Conservation (phyloP, 129 eudicot species). For the Cynara cardunculus region DNA sequence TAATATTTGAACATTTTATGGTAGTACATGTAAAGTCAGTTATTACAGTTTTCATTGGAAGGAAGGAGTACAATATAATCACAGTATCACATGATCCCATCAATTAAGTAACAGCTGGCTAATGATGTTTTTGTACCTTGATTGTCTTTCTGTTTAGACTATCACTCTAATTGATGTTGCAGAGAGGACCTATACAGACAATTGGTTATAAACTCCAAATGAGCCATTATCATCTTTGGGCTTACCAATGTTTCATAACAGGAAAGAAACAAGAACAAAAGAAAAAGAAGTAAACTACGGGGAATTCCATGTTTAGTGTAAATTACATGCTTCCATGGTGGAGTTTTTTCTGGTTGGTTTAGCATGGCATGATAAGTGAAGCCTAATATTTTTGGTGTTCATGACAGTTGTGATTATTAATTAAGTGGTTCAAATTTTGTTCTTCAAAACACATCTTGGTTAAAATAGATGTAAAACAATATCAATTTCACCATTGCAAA, state of each 20-base stretch:
- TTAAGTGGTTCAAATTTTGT: neutral
- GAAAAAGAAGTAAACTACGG: neutral
- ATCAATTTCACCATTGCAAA: no score
- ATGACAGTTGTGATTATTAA: neutral
- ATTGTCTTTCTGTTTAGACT: neutral
- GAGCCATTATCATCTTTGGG: no score
- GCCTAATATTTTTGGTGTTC: neutral
- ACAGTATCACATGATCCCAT: no score
- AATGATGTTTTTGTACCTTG: neutral
- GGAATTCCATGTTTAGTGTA: no score
- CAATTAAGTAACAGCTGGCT: neutral
- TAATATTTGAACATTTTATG: neutral
- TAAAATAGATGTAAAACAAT: no score
- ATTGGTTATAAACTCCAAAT: neutral
- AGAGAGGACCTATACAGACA: neutral
- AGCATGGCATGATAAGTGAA: neutral
- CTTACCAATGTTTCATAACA: no score
- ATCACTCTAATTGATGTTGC: neutral
- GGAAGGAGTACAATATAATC: conserved; percentile 1
- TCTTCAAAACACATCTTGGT: neutral
- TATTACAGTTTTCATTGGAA: neutral
- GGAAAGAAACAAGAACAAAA: no score
- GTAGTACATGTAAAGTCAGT: neutral
- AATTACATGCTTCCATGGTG: no score
- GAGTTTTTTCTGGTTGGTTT: neutral